A percentile compares a stretch with the other conserved stretches of the same genome.
phyloP scores from a whole-genome alignment of 1,284 basidiomycete genomes.

The Cerioporus squamosus region DNA sequence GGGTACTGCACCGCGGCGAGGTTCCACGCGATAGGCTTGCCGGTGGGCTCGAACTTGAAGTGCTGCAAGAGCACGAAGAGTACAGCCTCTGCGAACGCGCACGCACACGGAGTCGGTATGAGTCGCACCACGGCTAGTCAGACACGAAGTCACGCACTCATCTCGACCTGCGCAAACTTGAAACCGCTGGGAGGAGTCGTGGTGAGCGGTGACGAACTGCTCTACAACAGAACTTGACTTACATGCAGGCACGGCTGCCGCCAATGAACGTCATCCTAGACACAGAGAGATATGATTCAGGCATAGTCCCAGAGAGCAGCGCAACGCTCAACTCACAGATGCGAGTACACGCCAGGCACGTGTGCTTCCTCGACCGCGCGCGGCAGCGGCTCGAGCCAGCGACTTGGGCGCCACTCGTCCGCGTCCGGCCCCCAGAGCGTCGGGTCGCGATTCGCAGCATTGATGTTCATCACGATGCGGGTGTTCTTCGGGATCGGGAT shows the following conservation, averaged over 20 bases:
- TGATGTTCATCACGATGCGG: constrained; percentile 9
- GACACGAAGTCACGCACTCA: constrained; percentile 5
- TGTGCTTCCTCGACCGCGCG: constrained; percentile 8
- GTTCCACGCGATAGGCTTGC: constrained; percentile 22
- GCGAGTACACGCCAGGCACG: constrained; percentile 10
- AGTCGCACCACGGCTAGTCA: background rate
- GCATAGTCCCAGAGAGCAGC: constrained; percentile 2
- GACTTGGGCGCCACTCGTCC: constrained; percentile 7
- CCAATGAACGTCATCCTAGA: constrained; percentile 38
- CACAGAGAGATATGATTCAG: background rate
- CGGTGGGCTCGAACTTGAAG: constrained; percentile 19
- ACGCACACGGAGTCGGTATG: background rate
- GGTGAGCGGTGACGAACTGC: background rate
- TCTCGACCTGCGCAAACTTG: constrained; percentile 18
- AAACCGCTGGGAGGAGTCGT: constrained; percentile 9
- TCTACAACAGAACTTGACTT: constrained; percentile 3
- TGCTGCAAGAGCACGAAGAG: constrained; percentile 18
- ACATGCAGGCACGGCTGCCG: constrained; percentile 36
- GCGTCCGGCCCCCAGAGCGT: constrained; percentile 8
- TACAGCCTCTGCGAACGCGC: constrained; percentile 17
- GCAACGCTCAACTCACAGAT: constrained; percentile 4
- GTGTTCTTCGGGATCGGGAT: constrained; percentile 15
- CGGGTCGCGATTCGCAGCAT: background rate
- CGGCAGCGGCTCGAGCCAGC: constrained; percentile 13
- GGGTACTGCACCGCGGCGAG: constrained; percentile 20